Evolutionary conservation across 306 rosid genomes (phyloP).

Genomic region (Pterocarpus santalinus): DNA sequence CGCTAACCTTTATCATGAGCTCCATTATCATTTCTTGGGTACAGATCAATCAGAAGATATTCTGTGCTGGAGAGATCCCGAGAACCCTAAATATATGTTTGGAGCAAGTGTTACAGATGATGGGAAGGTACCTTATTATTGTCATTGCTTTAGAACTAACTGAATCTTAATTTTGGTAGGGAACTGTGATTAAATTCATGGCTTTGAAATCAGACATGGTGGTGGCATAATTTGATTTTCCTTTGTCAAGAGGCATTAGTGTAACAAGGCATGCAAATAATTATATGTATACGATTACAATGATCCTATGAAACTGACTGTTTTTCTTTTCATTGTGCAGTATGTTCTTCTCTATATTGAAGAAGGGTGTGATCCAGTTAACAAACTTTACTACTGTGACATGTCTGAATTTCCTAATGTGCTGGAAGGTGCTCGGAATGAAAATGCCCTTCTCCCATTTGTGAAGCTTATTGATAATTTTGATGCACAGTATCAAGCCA

Average conservation of each 20-base stretch:
- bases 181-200: conserved; percentile 11
- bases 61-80: conserved; percentile 86
- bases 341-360: conserved; percentile 65
- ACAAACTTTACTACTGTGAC: conserved; percentile 88
- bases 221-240: conserved; percentile 30
- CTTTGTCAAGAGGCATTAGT: background rate
- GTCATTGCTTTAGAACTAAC: background rate
- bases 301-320: conserved; percentile 3
- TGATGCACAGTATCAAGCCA: conserved; percentile 67
- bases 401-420: conserved; percentile 76
- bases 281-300: background rate
- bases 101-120: conserved; percentile 73
- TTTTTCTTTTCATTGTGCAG: conserved; percentile 56
- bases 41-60: conserved; percentile 85
- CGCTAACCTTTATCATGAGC: conserved; percentile 76
- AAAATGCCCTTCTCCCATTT: conserved; percentile 76
- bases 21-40: conserved; percentile 87
- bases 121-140: conserved; percentile 69
- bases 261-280: conserved; percentile 15
- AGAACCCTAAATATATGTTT: conserved; percentile 80
- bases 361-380: conserved; percentile 93
- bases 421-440: conserved; percentile 68
- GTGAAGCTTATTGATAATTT: conserved; percentile 76
- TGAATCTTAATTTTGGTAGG: too few species aligned
- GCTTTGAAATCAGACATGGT: conserved; percentile 20